Percentiles rank a stretch among this genome's conserved stretches.
Evolutionary conservation across 768 basidiomycete species (phyloP).

Genomic region (Boletellus ananas): DNA sequence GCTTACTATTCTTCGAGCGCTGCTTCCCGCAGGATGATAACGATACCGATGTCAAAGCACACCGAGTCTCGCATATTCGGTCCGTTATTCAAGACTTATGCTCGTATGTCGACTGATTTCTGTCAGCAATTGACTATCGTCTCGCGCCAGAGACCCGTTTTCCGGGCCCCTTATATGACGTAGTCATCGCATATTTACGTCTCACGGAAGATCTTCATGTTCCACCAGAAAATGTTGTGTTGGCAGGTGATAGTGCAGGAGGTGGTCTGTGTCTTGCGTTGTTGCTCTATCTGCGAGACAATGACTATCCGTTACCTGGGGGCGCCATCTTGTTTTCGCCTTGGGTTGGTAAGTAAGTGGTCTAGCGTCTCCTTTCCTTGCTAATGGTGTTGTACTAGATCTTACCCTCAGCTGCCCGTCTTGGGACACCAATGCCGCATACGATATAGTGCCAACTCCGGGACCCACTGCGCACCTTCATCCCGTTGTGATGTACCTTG

Average conservation of each 20-base stretch:
- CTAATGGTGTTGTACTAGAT: conserved; percentile 45
- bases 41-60: conserved; percentile 86
- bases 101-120: neutral
- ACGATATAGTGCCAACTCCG: conserved; percentile 77
- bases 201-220: conserved; percentile 86
- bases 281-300: conserved; percentile 93
- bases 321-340: conserved; percentile 89
- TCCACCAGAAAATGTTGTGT: conserved; percentile 83
- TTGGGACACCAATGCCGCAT: conserved; percentile 93
- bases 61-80: conserved; percentile 87
- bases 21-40: conserved; percentile 84
- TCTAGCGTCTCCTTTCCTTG: conserved; percentile 3
- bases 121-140: conserved; percentile 84
- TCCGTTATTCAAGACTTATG: conserved; percentile 29
- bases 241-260: conserved; percentile 92
- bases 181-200: conserved; percentile 81
- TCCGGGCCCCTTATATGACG: conserved; percentile 85
- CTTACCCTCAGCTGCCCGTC: conserved; percentile 96
- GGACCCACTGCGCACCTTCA: conserved; percentile 79
- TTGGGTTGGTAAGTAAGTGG: conserved; percentile 77
- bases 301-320: conserved; percentile 77
- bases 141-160: conserved; percentile 94
- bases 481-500: conserved; percentile 92
- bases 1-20: conserved; percentile 93
- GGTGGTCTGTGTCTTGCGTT: conserved; percentile 83